Conservation (phyloP, 2,329 filamentous ascomycete genomes). For the Pseudogymnoascus sp. region DNA sequence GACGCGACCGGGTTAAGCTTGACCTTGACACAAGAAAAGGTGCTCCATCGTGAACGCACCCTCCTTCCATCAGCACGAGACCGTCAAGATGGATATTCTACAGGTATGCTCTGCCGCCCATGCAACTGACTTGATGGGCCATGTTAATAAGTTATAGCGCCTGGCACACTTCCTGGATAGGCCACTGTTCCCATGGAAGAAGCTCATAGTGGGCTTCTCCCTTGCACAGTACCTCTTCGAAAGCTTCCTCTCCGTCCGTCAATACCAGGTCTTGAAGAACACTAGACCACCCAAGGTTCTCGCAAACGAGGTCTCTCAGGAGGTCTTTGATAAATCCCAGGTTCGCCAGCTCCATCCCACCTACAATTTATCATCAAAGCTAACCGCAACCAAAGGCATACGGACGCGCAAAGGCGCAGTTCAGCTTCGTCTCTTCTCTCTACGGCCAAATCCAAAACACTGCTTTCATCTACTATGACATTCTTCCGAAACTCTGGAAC, state of each 20-base stretch:
- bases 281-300: conserved; percentile 79
- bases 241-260: conserved; percentile 77
- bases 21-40: not conserved
- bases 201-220: conserved; percentile 88
- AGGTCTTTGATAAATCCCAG: conserved; percentile 91
- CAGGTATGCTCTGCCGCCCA: conserved; percentile 21
- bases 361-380: not conserved
- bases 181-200: conserved; percentile 95
- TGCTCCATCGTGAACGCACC: not conserved
- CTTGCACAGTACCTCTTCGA: conserved; percentile 87
- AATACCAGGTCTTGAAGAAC: conserved; percentile 78
- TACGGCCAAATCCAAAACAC: conserved; percentile 84
- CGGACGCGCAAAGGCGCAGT: conserved; percentile 90
- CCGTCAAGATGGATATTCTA: conserved; percentile 28
- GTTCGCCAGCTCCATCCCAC: conserved; percentile 31
- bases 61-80: not conserved
- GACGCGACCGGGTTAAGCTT: not conserved
- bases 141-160: conserved; percentile 38
- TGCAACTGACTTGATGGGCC: not conserved
- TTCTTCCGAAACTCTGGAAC: conserved; percentile 85
- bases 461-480: conserved; percentile 80
- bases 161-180: conserved; percentile 83
- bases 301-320: conserved; percentile 76
- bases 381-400: conserved; percentile 52
- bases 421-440: conserved; percentile 70